These are phyloP conservation scores for Piper longum DNA, from an alignment of 164 flowering plant genomes.

Conservation along the genomic window DNA sequence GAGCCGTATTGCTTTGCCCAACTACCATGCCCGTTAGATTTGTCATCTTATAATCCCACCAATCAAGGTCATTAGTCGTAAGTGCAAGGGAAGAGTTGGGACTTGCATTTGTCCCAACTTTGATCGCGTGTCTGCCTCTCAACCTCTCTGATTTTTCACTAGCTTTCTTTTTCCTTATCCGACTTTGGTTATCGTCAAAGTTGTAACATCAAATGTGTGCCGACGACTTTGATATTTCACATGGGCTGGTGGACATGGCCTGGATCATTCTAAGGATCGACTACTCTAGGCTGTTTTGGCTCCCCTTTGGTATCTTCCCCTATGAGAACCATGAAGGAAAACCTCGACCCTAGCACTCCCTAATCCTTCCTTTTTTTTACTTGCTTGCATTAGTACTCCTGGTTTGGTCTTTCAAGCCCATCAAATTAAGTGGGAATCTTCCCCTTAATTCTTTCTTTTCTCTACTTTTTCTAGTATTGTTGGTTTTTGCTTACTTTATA, in stretches of 20 bases:
- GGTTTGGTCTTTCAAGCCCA: background rate
- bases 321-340: constrained; percentile 80
- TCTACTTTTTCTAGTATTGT: background rate
- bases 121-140: too few relatives aligned
- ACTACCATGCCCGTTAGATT: background rate
- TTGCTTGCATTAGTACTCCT: background rate
- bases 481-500: background rate
- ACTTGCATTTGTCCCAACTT: background rate
- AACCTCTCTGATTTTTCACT: too few relatives aligned
- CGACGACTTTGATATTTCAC: constrained; percentile 29
- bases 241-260: constrained; percentile 45
- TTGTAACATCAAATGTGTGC: constrained; percentile 25
- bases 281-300: constrained; percentile 78
- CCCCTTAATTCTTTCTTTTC: background rate
- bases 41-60: background rate
- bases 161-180: background rate
- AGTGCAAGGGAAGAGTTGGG: background rate
- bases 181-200: background rate
- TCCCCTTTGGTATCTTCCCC: constrained; percentile 55
- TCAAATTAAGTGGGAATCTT: background rate
- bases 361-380: background rate
- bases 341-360: constrained; percentile 43
- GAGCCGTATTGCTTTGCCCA: constrained; percentile 9
- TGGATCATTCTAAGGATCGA: constrained; percentile 70
- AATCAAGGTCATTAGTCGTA: too few relatives aligned